These are phyloP conservation scores for Globisporangium echinulatum DNA, from an alignment of 352 stramenopile genomes.

Conservation along the genomic window DNA sequence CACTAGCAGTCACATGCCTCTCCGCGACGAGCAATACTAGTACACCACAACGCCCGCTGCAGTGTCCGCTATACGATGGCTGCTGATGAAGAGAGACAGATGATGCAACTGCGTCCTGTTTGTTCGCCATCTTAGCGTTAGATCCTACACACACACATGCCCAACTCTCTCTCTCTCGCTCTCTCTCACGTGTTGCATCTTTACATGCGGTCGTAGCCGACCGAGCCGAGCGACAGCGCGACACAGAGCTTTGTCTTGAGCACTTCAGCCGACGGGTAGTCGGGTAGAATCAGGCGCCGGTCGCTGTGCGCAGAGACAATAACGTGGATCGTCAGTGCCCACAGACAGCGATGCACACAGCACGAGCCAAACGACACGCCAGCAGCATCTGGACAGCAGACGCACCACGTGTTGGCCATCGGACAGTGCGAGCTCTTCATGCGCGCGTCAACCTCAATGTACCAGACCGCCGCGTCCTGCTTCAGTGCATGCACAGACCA, in stretches of 20 bases:
- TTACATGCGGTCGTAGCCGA: conserved; percentile 79
- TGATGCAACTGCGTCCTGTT: no score
- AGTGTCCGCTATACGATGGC: no score
- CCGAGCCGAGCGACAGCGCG: conserved; percentile 48
- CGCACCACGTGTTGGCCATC: conserved; percentile 74
- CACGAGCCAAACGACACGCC: background rate
- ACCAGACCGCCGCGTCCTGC: conserved; percentile 60
- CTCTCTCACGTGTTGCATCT: background rate
- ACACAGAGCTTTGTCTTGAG: conserved; percentile 59
- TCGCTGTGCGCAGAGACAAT: conserved; percentile 31
- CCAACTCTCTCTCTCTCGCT: background rate
- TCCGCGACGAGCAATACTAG: no score
- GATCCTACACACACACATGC: background rate
- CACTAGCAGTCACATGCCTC: no score
- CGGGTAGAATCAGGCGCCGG: conserved; percentile 59
- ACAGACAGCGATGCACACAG: background rate
- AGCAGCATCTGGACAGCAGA: background rate
- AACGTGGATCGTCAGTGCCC: background rate
- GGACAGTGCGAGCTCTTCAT: conserved; percentile 45
- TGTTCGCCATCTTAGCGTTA: no score
- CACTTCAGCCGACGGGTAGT: conserved; percentile 42
- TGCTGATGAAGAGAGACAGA: background rate
- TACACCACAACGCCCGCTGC: no score
- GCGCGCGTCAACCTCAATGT: conserved; percentile 53
- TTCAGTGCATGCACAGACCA: background rate